Evolutionary conservation across 1,139 yeast species (phyloP), one percentile per base, ranked within the genome.

Genomic region (Hanseniaspora uvarum): DNA sequence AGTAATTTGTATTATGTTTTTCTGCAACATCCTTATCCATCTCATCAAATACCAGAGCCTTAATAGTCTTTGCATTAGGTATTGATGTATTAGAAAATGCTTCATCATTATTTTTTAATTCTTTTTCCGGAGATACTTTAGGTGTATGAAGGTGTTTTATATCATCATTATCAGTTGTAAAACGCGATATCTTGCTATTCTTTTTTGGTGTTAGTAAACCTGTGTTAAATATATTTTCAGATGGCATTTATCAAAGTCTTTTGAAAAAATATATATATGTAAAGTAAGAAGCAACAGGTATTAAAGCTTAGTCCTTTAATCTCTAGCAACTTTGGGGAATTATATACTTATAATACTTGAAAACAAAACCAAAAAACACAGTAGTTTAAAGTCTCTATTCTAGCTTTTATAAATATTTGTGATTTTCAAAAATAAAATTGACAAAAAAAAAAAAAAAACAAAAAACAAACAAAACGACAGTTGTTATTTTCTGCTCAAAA

Each of bases 201-300:
- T 47, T 47, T 21, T 19, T 47, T 30, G 52, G 52, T 3, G 52
- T 48, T 33, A 31, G 28, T n/a, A 48, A 24, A 7, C 31, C 34
- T 3, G 33, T 33, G 7, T 30, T 30, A 18, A 18, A 28, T 8
- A 28, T 19, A 18, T 16, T 41, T 19, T 41, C 24, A 28, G 28
- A 16, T 10, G 21, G 23, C 51, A 38, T 37, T 28, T 14, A 3
- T n/a, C 19, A n/a, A 31, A 7, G n/a, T 11, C 14, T 31, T 31
- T 31, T 5, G 8, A 26, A 5, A 26, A 26, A 5, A 26, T 26
- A 26, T n/a, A n/a, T n/a, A n/a, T n/a, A n/a, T n/a, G n/a, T n/a
- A n/a, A n/a, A n/a, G n/a, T n/a, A n/a, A n/a, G n/a, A n/a, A n/a
- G n/a, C n/a, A n/a, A n/a, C n/a, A 26, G 28, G 28, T 31, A 26